Base-by-base conservation (phyloP, 2,329 filamentous ascomycete species). In the Fonsecaea multimorphosa region DNA sequence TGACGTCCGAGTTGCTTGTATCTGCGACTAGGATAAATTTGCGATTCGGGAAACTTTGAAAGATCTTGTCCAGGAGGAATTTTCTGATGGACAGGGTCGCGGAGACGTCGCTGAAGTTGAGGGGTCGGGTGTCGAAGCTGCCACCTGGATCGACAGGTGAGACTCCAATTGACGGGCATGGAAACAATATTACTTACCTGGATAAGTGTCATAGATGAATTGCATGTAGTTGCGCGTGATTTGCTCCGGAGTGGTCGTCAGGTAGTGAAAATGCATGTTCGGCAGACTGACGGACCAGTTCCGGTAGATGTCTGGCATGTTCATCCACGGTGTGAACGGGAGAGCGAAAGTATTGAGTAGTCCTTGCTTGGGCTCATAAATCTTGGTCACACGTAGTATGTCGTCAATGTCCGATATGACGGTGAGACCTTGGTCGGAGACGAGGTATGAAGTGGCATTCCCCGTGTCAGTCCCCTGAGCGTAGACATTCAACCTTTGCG, bases 221-320 rank as follows among this genome's bases (percentile, higher is more conserved):
- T 78, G 72, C 89, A 92, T 92, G 79, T 93, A 93, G 70, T 88
- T 89, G 49, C 90, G 83, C 0, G 91, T 92, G 3, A 87, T 84
- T 75, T 93, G 91, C 77, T 93, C 91, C 0, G 91, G 91, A 0
- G 90, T 92, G 0, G 91, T 93, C 0, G 91, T 93, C 22, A 93
- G 82, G 78, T 93, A 93, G 78, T 93, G 90, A 80, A 93, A 93
- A 75, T 93, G 91, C 68, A 88, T 82, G 72, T 91, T 84, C 0
- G 86, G 84, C 14, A 91, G 81, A 24, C 82, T 85, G n/a, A 79
- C 78, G 1, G 85, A 87, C 90, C 90, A 93, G 73, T 92, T 91
- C 70, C 87, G 86, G 75, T 92, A 93, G 70, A 93, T 88, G 1
- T 87, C 83, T 0, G 90, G 90, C 91, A 93, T 93, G 77, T 93